Percentiles rank a stretch among this genome's conserved stretches.
These are phyloP conservation scores for Psilocybe cyanescens DNA, from an alignment of 768 basidiomycete species.

Conservation along the genomic window DNA sequence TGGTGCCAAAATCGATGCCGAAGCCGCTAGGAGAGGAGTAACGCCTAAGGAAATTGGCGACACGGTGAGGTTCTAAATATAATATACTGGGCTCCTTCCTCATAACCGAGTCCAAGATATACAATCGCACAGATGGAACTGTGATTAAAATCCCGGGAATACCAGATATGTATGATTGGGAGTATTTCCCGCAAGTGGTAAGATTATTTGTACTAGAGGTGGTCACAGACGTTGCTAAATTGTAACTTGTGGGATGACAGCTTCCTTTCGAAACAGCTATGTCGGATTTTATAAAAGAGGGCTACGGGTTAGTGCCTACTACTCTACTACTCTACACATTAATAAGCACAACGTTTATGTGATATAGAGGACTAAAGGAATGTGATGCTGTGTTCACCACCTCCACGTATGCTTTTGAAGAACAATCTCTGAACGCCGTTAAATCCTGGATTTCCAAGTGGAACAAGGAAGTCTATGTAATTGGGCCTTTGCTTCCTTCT, in stretches of 20 bases:
- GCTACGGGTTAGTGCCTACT: constrained; percentile 1
- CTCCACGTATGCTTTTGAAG: constrained; percentile 1
- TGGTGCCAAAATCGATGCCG: neutral
- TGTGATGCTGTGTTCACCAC: constrained; percentile 11
- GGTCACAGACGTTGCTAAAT: too few relatives aligned
- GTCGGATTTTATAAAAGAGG: neutral
- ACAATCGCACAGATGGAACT: too few relatives aligned
- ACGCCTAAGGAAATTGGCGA: neutral
- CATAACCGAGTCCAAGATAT: too few relatives aligned
- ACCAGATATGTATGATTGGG: too few relatives aligned
- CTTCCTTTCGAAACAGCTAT: too few relatives aligned
- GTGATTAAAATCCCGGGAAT: too few relatives aligned
- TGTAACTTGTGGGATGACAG: too few relatives aligned
- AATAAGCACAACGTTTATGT: neutral
- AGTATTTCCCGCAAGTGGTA: too few relatives aligned
- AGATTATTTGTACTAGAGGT: too few relatives aligned
- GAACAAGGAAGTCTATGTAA: constrained; percentile 1
- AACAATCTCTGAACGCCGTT: neutral
- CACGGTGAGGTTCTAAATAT: neutral
- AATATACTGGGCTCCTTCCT: neutral
- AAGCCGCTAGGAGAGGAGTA: neutral
- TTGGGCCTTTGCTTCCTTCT: constrained; percentile 14
- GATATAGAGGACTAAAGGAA: constrained; percentile 4
- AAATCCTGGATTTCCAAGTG: constrained; percentile 9
- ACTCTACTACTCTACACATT: neutral